These are phyloP conservation scores for Poronia punctata DNA, from an alignment of 495 filamentous ascomycete genomes.

Conservation along the genomic window DNA sequence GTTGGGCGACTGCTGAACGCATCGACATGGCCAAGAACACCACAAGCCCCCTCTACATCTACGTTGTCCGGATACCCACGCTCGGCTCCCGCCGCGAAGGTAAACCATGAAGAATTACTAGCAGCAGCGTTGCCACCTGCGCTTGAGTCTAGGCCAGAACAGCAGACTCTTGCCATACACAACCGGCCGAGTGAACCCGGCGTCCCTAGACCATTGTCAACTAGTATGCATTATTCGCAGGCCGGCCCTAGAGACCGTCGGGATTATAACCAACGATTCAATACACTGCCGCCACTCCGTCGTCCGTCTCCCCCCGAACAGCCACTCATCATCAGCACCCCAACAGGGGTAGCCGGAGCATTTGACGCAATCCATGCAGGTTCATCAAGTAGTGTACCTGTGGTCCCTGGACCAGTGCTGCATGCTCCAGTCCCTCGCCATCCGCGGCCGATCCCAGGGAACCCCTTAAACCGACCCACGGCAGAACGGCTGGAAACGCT, in stretches of 20 bases:
- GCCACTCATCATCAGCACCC: constrained; percentile 44
- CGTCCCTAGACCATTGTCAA: constrained; percentile 23
- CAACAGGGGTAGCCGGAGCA: constrained; percentile 36
- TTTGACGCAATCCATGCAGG: constrained; percentile 31
- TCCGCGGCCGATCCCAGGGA: constrained; percentile 31
- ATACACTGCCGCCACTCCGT: constrained; percentile 19
- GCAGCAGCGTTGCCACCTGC: constrained; percentile 26
- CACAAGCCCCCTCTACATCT: constrained; percentile 7
- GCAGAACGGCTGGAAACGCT: constrained; percentile 44
- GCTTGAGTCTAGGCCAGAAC: constrained; percentile 22
- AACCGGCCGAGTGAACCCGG: constrained; percentile 15
- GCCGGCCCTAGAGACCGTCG: constrained; percentile 20
- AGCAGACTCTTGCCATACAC: constrained; percentile 20
- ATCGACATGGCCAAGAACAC: constrained; percentile 39
- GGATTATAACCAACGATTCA: constrained; percentile 10
- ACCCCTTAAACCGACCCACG: constrained; percentile 36
- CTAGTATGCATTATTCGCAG: constrained; percentile 26
- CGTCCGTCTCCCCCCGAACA: constrained; percentile 27
- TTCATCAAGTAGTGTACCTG: constrained; percentile 14
- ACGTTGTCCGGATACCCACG: constrained; percentile 30
- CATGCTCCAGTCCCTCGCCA: constrained; percentile 37
- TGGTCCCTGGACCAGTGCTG: constrained; percentile 30
- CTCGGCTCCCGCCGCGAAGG: constrained; percentile 31
- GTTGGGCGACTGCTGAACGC: constrained; percentile 31
- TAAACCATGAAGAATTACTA: constrained; percentile 22